Percentiles rank a stretch among this genome's conserved stretches.
phyloP scores from a whole-genome alignment of 2,329 filamentous ascomycete genomes.

The Fonsecaea pedrosoi region DNA sequence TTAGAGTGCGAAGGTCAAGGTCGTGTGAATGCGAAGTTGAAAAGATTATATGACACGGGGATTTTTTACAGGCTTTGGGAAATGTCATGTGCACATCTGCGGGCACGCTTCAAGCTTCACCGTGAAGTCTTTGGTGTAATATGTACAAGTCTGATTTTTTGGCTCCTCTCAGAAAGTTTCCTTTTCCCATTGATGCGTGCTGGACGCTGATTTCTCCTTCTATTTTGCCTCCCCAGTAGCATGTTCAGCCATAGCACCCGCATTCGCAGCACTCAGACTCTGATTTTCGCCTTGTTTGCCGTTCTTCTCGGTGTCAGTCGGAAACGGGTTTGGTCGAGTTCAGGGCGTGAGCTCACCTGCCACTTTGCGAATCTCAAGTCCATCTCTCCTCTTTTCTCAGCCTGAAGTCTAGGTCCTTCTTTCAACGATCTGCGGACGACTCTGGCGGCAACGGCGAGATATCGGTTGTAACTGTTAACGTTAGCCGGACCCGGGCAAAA shows the following conservation, averaged over 20 bases:
- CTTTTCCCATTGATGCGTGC: conserved; percentile 25
- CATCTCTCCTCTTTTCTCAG: conserved; percentile 88
- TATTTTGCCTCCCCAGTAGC: conserved; percentile 54
- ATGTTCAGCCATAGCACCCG: conserved; percentile 54
- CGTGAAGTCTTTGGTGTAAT: conserved; percentile 10
- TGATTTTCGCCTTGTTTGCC: conserved; percentile 92
- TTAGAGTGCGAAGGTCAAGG: neutral
- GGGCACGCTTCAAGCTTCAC: neutral
- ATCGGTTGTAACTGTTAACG: conserved; percentile 92
- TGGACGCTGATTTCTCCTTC: conserved; percentile 33
- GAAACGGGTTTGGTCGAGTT: neutral
- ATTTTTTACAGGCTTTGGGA: conserved; percentile 1
- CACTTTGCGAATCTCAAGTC: conserved; percentile 93
- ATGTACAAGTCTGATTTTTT: conserved; percentile 25
- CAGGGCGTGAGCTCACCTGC: conserved; percentile 71
- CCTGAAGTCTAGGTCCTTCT: conserved; percentile 85
- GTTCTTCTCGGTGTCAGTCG: conserved; percentile 64
- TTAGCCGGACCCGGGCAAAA: conserved; percentile 44
- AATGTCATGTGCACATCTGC: conserved; percentile 17
- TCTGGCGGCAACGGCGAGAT: conserved; percentile 92
- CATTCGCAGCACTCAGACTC: conserved; percentile 68
- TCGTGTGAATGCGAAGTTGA: conserved; percentile 1
- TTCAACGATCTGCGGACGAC: conserved; percentile 96
- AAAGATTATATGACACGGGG: conserved; percentile 1
- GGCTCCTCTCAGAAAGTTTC: conserved; percentile 28